These are phyloP conservation scores for Podaxis sp. DNA, from an alignment of 768 basidiomycete genomes.

Conservation along the genomic window DNA sequence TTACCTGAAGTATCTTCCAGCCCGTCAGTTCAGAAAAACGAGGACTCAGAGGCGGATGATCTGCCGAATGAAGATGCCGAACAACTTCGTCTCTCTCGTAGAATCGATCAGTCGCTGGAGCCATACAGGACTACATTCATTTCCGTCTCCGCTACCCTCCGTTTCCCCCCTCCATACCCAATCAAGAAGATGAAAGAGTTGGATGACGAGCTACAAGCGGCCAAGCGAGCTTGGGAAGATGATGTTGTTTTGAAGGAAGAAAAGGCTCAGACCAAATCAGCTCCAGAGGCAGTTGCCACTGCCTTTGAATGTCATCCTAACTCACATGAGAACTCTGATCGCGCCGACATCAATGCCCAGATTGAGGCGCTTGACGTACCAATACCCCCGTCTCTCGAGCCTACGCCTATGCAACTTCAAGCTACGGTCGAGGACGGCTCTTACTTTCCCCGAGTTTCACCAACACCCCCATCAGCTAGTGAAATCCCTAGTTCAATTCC, in stretches of 20 bases:
- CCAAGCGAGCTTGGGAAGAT: constrained; percentile 82
- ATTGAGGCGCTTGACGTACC: constrained; percentile 52
- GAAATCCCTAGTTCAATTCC: background rate
- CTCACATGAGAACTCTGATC: constrained; percentile 16
- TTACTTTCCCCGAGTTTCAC: constrained; percentile 25
- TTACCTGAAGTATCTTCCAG: background rate
- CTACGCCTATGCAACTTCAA: constrained; percentile 27
- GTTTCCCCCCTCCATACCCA: constrained; percentile 90
- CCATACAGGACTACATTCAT: constrained; percentile 85
- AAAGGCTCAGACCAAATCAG: constrained; percentile 37
- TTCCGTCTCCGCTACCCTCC: constrained; percentile 88
- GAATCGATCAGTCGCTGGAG: constrained; percentile 78
- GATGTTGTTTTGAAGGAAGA: constrained; percentile 79
- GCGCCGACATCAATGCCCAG: constrained; percentile 59
- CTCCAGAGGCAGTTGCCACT: constrained; percentile 34
- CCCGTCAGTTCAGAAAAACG: constrained; percentile 14
- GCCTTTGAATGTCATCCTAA: constrained; percentile 1
- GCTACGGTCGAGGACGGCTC: constrained; percentile 27
- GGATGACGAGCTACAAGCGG: constrained; percentile 67
- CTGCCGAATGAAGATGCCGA: constrained; percentile 72
- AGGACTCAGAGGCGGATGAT: constrained; percentile 31
- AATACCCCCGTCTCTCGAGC: constrained; percentile 18
- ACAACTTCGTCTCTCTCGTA: constrained; percentile 60
- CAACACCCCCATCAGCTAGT: constrained; percentile 7
- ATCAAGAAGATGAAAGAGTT: constrained; percentile 85